Conservation (phyloP, 2,329 filamentous ascomycete species). For the Trichoderma pleuroti region DNA sequence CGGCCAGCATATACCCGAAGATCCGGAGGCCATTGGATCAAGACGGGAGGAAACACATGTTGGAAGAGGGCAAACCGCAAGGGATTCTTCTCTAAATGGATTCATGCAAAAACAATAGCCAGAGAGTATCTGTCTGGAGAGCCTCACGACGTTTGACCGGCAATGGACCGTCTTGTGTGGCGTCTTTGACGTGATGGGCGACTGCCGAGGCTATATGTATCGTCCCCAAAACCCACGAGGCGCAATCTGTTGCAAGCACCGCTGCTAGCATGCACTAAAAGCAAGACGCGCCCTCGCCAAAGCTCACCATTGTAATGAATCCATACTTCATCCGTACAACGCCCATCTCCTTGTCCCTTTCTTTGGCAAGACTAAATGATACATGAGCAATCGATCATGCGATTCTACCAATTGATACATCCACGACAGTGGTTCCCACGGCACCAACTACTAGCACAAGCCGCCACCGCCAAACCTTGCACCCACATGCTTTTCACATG, state of each 20-base stretch:
- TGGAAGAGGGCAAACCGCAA: not conserved
- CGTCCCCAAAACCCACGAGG: not conserved
- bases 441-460: not conserved
- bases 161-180: not conserved
- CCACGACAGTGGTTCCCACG: not conserved
- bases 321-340: not conserved
- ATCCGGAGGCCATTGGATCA: not conserved
- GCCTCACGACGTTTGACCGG: not conserved
- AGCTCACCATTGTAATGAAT: not conserved
- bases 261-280: not conserved
- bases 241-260: not conserved
- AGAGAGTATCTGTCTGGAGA: not conserved
- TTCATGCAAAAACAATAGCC: not conserved
- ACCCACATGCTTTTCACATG: slow-evolving; percentile 17
- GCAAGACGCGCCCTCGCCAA: not conserved
- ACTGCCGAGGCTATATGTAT: not conserved
- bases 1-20: slow-evolving; percentile 10
- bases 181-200: not conserved
- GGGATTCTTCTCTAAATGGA: not conserved
- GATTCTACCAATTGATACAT: not conserved
- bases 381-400: not conserved
- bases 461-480: not conserved
- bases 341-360: not conserved
- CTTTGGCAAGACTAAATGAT: not conserved
- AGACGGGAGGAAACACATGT: not conserved